These are phyloP conservation scores for Trametes coccinea DNA, from an alignment of 768 basidiomycete species.

Conservation along the genomic window DNA sequence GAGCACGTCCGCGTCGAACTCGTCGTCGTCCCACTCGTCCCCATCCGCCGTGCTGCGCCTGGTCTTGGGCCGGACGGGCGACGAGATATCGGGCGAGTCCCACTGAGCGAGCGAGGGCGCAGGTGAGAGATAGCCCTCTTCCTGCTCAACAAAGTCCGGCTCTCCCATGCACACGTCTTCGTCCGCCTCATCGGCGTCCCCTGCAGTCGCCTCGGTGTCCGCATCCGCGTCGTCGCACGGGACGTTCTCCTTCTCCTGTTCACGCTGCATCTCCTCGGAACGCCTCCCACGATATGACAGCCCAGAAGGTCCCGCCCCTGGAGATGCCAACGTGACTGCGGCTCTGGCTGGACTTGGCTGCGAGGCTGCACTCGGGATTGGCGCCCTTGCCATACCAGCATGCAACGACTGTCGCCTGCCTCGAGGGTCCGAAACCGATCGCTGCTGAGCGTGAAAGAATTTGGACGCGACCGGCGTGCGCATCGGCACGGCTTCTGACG, in stretches of 20 bases:
- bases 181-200: conserved; percentile 34
- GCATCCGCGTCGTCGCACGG: conserved; percentile 29
- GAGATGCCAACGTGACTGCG: conserved; percentile 39
- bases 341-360: conserved; percentile 26
- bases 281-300: conserved; percentile 12
- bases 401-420: conserved; percentile 7
- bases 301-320: conserved; percentile 14
- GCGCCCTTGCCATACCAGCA: neutral
- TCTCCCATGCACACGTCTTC: conserved; percentile 38
- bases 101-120: conserved; percentile 49
- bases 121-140: conserved; percentile 84
- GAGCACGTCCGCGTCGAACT: conserved; percentile 54
- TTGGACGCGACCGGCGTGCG: conserved; percentile 21
- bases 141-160: conserved; percentile 58
- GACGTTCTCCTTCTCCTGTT: conserved; percentile 47
- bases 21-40: conserved; percentile 37
- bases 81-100: conserved; percentile 64
- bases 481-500: conserved; percentile 3
- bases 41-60: conserved; percentile 11
- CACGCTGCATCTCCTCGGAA: neutral
- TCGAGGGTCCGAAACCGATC: conserved; percentile 22
- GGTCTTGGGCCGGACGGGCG: conserved; percentile 45
- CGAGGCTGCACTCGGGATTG: neutral
- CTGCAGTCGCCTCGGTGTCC: conserved; percentile 36
- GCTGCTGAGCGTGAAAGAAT: conserved; percentile 24